Conservation (phyloP, 192 early-diverging fungal species). For the Backusella mclennaniae region DNA sequence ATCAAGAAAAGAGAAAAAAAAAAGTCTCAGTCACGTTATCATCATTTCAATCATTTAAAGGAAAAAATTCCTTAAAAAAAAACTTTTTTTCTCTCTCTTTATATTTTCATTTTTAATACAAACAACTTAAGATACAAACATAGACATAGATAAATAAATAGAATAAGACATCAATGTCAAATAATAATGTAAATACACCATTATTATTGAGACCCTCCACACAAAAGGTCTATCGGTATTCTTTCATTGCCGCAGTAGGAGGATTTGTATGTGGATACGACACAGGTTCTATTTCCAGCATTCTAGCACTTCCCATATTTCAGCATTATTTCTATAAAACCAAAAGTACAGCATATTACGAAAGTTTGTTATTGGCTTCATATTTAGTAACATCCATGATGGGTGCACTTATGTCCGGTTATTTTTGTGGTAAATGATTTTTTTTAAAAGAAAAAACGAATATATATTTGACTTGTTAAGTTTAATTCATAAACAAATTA, state of each 20-base stretch:
- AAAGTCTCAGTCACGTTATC: slow-evolving; percentile 2
- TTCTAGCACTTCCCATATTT: slow-evolving; percentile 24
- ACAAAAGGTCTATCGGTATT: slow-evolving; percentile 9
- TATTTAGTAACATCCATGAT: slow-evolving; percentile 22
- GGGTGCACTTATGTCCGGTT: slow-evolving; percentile 16
- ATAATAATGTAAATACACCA: neutral
- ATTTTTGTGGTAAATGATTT: slow-evolving; percentile 8
- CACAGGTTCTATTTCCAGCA: slow-evolving; percentile 29
- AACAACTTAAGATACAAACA: neutral
- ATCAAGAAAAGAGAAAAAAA: neutral
- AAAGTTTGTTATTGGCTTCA: slow-evolving; percentile 20
- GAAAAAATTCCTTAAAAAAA: slow-evolving; percentile 4
- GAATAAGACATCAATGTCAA: neutral
- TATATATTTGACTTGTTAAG: neutral
- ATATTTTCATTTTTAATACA: neutral
- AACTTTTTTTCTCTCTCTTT: neutral
- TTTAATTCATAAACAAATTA: neutral
- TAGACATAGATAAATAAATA: neutral
- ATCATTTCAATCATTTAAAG: neutral
- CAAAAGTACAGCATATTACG: neutral
- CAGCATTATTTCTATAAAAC: slow-evolving; percentile 2
- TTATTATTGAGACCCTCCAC: neutral
- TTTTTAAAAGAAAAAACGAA: neutral
- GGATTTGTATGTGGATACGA: slow-evolving; percentile 26
- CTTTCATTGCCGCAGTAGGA: slow-evolving; percentile 13